A percentile compares a stretch with the other conserved stretches of the same genome.
These are phyloP conservation scores for Penicillium cosmopolitanum DNA, from an alignment of 495 filamentous ascomycete species.

Conservation along the genomic window DNA sequence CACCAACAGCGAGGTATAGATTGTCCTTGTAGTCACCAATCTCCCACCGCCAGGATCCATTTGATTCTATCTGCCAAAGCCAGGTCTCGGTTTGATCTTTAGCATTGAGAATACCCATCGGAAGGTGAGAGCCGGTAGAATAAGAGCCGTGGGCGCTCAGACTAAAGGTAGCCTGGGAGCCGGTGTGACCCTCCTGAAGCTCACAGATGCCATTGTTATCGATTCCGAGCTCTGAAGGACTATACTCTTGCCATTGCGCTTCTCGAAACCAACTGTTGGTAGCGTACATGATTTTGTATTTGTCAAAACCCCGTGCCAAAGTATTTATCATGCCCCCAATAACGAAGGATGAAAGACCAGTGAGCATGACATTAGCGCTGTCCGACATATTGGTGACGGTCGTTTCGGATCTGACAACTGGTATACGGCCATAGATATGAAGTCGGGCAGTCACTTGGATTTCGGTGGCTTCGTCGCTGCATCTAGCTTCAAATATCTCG, in stretches of 20 bases:
- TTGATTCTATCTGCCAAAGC: conserved; percentile 35
- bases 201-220: neutral
- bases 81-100: conserved; percentile 21
- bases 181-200: neutral
- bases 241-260: neutral
- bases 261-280: neutral
- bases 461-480: too few species aligned
- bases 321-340: too few species aligned
- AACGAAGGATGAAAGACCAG: too few species aligned
- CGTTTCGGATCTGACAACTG: too few species aligned
- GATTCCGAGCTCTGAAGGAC: neutral
- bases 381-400: too few species aligned
- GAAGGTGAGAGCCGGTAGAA: neutral
- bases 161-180: neutral
- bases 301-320: neutral
- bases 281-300: neutral
- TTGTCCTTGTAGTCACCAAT: conserved; percentile 30
- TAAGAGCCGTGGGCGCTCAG: neutral
- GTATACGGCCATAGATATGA: too few species aligned
- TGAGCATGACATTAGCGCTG: too few species aligned
- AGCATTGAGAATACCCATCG: neutral
- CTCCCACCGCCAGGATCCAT: conserved; percentile 33
- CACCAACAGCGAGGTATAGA: conserved; percentile 25
- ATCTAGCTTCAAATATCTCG: too few species aligned
- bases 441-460: too few species aligned